Base-by-base conservation (phyloP, 2,329 filamentous ascomycete species). In the Stylonectria norvegica region DNA sequence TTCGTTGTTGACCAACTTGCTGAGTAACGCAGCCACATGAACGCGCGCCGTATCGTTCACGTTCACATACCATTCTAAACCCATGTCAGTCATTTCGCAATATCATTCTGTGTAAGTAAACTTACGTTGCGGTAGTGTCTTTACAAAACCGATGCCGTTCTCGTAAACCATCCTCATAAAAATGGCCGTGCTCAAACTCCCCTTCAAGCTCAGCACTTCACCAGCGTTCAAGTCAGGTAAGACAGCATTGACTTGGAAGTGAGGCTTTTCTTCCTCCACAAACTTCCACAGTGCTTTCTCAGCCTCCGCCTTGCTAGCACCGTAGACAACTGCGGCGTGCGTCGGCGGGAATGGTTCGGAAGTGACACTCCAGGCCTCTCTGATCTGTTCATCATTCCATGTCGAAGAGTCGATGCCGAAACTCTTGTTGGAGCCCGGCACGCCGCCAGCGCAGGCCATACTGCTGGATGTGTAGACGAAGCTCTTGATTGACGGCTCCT, bases 401-500 rank as follows among this genome's bases (percentile, higher is more conserved):
- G 57, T 55, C 18, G 55, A 40, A 4, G 45, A 47, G 6, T 48
- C 52, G 10, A 59, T 47, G 2, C 29, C 25, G 12, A 36, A 37
- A 5, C 44, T 38, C 11, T 46, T 43, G 5, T 36, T 37, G 2
- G 36, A 35, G 0, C 20, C 8, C 2, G 45, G 30, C 6, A 47
- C 12, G 7, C 32, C n/a, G 1, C 40, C 12, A 6, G 34, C n/a
- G 1, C 40, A 38, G 1, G 49, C 57, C 19, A 49, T 35, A 19
- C 48, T 52, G n/a, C 49, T 55, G 18, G 52, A 52, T 3, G 59
- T 62, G 28, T 45, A 62, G 1, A 62, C 51, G 14, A 63, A 47
- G 1, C 23, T 56, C 39, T 66, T 68, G 14, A 76, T 50, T 0
- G 59, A 63, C 0, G 67, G 55, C 10, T 68, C 61, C 23, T 64